Evolutionary conservation across 1,139 yeast genomes (phyloP), one percentile per base, ranked within the genome.

Genomic region (Pichia sp.): DNA sequence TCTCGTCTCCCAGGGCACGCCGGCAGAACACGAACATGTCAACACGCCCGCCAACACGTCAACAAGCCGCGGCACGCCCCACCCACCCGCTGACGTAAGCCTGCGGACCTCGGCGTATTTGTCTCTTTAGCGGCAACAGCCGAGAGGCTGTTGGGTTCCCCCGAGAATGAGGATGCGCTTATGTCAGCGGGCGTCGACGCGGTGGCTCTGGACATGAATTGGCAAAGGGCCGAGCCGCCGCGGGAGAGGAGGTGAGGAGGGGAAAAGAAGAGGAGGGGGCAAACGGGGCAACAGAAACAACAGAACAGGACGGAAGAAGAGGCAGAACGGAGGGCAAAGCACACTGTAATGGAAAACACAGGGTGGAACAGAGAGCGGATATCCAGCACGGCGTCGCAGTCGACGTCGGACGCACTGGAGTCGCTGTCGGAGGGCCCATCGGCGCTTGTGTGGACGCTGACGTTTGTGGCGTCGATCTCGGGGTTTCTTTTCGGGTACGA

Each of bases 401-500:
- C 49, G 1, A 53, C 53, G 6, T 19, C 53, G 2, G 53, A 53
- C 31, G 46, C 50, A 2, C 13, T 53, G 26, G 56, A 54, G 3
- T 31, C 51, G 4, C 41, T 48, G 1, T 31, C 50, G 11, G 51
- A 49, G 5, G 31, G 46, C 4, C 66, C 68, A 6, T 62, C 70
- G 0, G 38, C 54, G 1, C 36, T 67, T 19, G 65, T 67, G 6
- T 46, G 62, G 36, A 46, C 50, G 4, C 52, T 67, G 40, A 66
- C 70, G 0, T 53, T 62, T 30, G 56, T 65, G 19, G 66, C 70
- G 0, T 80, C 84, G 7, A 75, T 81, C 30, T 79, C 83, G 0
- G 85, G 85, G 5, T 79, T 80, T 62, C 79, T 80, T 82, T 81
- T 81, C 66, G 85, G 85, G 26, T 81, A 81, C 63, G 85, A 81